phyloP scores from a whole-genome alignment of 305 asterid genomes.

The Rubia peregrina region DNA sequence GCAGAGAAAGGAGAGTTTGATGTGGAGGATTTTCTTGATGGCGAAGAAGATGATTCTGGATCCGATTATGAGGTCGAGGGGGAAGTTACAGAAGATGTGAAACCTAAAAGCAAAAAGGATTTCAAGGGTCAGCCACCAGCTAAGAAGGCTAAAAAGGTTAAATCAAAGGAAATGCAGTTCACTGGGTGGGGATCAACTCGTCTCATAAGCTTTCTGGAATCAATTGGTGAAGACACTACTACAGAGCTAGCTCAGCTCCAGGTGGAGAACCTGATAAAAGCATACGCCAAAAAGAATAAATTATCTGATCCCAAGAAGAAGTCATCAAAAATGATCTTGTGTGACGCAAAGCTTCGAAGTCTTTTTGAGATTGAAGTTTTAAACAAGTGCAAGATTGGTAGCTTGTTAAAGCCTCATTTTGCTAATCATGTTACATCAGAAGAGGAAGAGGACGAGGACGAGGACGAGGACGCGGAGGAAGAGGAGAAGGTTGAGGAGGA shows the following conservation, averaged over 20 bases:
- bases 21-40: slow-evolving; percentile 39
- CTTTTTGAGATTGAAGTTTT: slow-evolving; percentile 44
- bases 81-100: slow-evolving; percentile 22
- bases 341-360: slow-evolving; percentile 44
- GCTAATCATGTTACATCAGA: slow-evolving; percentile 31
- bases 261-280: too few relatives aligned
- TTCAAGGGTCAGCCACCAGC: too few relatives aligned
- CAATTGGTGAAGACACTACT: too few relatives aligned
- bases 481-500: not conserved
- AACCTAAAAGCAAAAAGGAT: slow-evolving; percentile 25
- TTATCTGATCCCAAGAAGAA: slow-evolving; percentile 44
- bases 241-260: too few relatives aligned
- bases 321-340: slow-evolving; percentile 31
- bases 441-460: slow-evolving; percentile 27
- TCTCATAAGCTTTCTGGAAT: too few relatives aligned
- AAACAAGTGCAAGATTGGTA: slow-evolving; percentile 33
- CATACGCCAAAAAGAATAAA: slow-evolving; percentile 15
- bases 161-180: too few relatives aligned
- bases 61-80: slow-evolving; percentile 29
- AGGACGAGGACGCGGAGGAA: slow-evolving; percentile 28
- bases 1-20: slow-evolving; percentile 29
- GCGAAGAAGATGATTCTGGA: slow-evolving; percentile 26
- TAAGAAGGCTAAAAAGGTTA: too few relatives aligned
- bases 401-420: slow-evolving; percentile 60
- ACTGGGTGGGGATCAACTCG: too few relatives aligned